phyloP scores from a whole-genome alignment of 2,329 filamentous ascomycete genomes.

The Emmonsiellopsis sp. region DNA sequence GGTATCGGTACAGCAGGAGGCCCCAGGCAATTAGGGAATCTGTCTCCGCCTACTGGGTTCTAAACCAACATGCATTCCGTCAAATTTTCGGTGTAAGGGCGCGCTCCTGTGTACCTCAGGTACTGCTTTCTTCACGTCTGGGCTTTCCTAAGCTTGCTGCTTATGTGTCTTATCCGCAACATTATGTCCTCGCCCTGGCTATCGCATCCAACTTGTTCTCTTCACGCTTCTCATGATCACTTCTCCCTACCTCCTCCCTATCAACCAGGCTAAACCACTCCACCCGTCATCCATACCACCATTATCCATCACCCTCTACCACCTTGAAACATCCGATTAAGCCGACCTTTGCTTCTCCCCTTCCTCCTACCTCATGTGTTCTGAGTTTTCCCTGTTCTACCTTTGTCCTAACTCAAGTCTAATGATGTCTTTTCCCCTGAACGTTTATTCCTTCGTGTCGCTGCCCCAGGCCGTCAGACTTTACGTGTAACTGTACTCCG shows the following conservation, averaged over 20 bases:
- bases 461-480: conserved; percentile 10
- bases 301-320: too few species aligned
- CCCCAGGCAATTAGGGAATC: conserved; percentile 25
- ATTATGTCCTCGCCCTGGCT: too few species aligned
- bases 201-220: too few species aligned
- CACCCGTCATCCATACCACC: too few species aligned
- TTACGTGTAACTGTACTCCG: conserved; percentile 14
- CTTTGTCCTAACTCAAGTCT: conserved; percentile 3
- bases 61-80: conserved; percentile 15
- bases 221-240: too few species aligned
- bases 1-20: conserved; percentile 26
- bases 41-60: conserved; percentile 28
- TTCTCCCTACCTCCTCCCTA: too few species aligned
- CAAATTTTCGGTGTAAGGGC: background rate
- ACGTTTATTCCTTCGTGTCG: background rate
- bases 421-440: conserved; percentile 5
- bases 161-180: too few species aligned
- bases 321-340: too few species aligned
- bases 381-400: conserved; percentile 13
- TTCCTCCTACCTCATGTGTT: conserved; percentile 4
- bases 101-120: background rate
- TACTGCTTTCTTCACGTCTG: too few species aligned
- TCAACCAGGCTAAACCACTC: too few species aligned
- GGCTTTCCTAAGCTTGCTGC: too few species aligned
- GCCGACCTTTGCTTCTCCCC: background rate